Evolutionary conservation across 2,329 filamentous ascomycete species (phyloP).

Genomic region (Trichoderma koningiopsis): DNA sequence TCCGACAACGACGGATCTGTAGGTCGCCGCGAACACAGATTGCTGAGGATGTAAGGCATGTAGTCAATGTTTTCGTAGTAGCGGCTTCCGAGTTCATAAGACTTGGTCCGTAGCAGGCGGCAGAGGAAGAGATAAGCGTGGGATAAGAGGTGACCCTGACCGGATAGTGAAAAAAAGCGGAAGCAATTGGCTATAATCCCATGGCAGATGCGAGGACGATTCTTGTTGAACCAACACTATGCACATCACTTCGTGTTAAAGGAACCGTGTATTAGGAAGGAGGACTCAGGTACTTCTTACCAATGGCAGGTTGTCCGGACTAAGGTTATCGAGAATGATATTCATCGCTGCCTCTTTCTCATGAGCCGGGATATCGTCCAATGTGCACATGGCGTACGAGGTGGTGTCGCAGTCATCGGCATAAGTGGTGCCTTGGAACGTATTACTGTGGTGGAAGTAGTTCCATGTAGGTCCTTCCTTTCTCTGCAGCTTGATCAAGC

Average conservation of each 20-base stretch:
- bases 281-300: not conserved
- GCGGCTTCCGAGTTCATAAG: constrained; percentile 16
- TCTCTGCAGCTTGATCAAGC: not conserved
- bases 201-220: not conserved
- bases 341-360: constrained; percentile 17
- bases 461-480: not conserved
- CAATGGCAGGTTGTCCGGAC: constrained; percentile 15
- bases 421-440: not conserved
- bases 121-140: constrained; percentile 9
- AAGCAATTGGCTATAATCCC: not conserved
- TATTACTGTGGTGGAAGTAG: not conserved
- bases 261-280: too few relatives aligned
- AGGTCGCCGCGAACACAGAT: constrained; percentile 8
- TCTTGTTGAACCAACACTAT: not conserved
- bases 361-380: not conserved
- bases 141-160: too few relatives aligned
- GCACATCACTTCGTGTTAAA: not conserved
- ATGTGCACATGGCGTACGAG: constrained; percentile 8
- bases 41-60: constrained; percentile 13
- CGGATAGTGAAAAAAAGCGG: too few relatives aligned
- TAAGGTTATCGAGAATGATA: constrained; percentile 3
- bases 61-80: constrained; percentile 24
- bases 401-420: constrained; percentile 22
- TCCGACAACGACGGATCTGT: not conserved
- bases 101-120: constrained; percentile 5